Percentiles rank a stretch among this genome's conserved stretches.
phyloP scores from a whole-genome alignment of 176 grass and related monocot species.

The Aegilops sharonensis region DNA sequence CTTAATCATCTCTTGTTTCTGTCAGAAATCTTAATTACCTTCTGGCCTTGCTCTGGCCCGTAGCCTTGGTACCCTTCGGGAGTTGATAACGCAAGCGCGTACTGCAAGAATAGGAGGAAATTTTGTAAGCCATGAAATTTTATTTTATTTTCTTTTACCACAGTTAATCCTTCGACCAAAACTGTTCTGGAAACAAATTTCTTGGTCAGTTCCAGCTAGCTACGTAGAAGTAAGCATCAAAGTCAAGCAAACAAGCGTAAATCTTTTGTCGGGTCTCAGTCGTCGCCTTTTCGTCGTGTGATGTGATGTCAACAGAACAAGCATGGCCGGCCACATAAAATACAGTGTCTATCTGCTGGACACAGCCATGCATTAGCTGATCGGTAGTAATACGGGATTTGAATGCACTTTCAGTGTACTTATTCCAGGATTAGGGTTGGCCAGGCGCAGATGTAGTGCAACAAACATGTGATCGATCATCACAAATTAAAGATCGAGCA shows the following conservation, averaged over 20 bases:
- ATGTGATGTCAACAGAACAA: not conserved
- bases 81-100: conserved; percentile 73
- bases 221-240: not conserved
- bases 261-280: not conserved
- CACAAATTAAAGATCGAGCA: too few species aligned
- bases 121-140: not conserved
- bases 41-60: conserved; percentile 78
- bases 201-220: not conserved
- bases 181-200: too few species aligned
- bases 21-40: conserved; percentile 32
- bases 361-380: too few species aligned
- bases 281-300: not conserved
- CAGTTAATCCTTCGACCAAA: not conserved
- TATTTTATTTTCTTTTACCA: not conserved
- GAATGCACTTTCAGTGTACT: not conserved
- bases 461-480: too few species aligned
- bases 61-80: conserved; percentile 90
- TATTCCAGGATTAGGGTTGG: not conserved
- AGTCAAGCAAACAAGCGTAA: not conserved
- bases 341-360: too few species aligned
- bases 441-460: not conserved
- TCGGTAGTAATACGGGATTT: not conserved
- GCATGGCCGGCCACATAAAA: not conserved
- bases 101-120: conserved; percentile 35
- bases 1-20: not conserved